Conservation (phyloP, 805 yeast species). For the Jamesozyma piceae region DNA sequence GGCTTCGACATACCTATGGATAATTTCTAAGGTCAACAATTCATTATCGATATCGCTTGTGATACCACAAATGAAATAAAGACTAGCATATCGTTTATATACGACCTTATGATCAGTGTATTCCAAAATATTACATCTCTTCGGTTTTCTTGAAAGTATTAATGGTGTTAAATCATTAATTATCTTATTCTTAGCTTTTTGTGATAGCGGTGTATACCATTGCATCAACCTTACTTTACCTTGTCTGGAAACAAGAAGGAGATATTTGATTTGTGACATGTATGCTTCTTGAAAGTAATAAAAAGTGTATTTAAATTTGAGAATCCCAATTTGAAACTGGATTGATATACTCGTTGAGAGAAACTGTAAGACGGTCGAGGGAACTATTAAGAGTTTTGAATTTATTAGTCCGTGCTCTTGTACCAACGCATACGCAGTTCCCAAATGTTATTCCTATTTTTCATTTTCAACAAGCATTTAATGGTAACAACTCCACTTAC, state of each 20-base stretch:
- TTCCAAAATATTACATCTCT: conserved; percentile 92
- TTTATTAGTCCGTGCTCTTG: no score
- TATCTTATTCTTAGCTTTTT: conserved; percentile 76
- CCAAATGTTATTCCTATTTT: no score
- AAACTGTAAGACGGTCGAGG: no score
- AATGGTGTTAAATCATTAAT: conserved; percentile 79
- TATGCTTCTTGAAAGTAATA: no score
- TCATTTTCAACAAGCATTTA: no score
- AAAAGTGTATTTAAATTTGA: no score
- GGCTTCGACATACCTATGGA: conserved; percentile 90
- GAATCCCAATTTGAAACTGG: no score
- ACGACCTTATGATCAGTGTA: conserved; percentile 69
- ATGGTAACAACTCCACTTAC: no score
- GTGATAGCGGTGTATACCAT: conserved; percentile 83
- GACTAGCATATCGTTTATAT: conserved; percentile 86
- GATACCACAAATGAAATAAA: conserved; percentile 82
- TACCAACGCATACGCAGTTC: no score
- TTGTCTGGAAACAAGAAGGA: conserved; percentile 80
- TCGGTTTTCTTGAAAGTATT: conserved; percentile 75
- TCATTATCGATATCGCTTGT: conserved; percentile 54
- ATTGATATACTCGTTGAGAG: no score
- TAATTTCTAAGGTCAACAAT: conserved; percentile 69
- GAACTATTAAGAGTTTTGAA: no score
- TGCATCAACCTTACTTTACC: conserved; percentile 89
- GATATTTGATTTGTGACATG: conserved; percentile 50